Conservation (phyloP, 768 basidiomycete species). For the Butyriboletus loyo region DNA sequence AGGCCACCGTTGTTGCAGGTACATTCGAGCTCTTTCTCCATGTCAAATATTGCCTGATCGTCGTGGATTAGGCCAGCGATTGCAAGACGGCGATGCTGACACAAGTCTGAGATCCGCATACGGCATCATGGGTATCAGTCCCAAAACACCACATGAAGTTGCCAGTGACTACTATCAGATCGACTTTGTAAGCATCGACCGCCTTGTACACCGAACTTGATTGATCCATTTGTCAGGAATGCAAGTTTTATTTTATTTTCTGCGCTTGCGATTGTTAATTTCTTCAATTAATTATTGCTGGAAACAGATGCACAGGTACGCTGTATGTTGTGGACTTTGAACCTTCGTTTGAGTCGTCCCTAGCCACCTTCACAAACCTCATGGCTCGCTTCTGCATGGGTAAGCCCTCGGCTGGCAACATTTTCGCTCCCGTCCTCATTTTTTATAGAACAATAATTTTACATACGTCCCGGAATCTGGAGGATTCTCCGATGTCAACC, state of each 20-base stretch:
- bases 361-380: constrained; percentile 62
- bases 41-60: constrained; percentile 36
- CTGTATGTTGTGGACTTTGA: not conserved
- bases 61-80: constrained; percentile 8
- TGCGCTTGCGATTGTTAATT: not conserved
- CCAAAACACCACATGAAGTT: constrained; percentile 42
- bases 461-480: constrained; percentile 50
- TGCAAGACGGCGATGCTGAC: constrained; percentile 41
- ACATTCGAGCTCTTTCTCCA: not conserved
- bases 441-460: constrained; percentile 55
- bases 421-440: not conserved
- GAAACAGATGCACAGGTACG: constrained; percentile 29
- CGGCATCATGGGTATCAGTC: constrained; percentile 44
- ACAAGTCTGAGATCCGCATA: constrained; percentile 53
- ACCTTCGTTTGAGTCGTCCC: constrained; percentile 33
- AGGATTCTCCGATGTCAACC: constrained; percentile 56
- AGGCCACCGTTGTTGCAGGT: constrained; percentile 48
- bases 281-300: not conserved
- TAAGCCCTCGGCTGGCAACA: constrained; percentile 22
- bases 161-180: constrained; percentile 60
- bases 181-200: constrained; percentile 29
- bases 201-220: not conserved
- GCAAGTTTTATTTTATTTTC: constrained; percentile 12
- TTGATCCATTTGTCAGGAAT: constrained; percentile 25
- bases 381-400: constrained; percentile 64